Percentiles rank a stretch among this genome's conserved stretches.
Evolutionary conservation across 306 rosid genomes (phyloP).

Genomic region (Cicer judaicum): DNA sequence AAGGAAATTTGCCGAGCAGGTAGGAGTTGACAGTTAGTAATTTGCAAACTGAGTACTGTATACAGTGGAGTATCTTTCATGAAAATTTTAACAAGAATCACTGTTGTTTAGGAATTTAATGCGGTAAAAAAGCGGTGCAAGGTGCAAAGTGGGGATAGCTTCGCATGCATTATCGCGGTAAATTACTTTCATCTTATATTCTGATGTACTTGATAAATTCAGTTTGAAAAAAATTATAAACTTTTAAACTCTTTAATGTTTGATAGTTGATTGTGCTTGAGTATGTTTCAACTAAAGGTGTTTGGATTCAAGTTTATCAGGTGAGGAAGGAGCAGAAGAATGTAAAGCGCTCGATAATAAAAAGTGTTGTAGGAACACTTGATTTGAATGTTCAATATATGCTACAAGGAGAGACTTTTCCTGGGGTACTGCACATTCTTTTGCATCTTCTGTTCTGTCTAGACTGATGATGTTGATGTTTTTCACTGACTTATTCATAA

Average conservation of each 20-base stretch:
- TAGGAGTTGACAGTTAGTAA: slow-evolving; percentile 43
- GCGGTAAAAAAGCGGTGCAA: slow-evolving; percentile 62
- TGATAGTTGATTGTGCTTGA: slow-evolving; percentile 32
- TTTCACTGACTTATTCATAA: slow-evolving; percentile 2
- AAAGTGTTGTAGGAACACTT: slow-evolving; percentile 89
- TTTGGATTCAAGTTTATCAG: slow-evolving; percentile 64
- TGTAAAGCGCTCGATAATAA: slow-evolving; percentile 61
- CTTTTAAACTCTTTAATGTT: slow-evolving; percentile 4
- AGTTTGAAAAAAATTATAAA: slow-evolving; percentile 10
- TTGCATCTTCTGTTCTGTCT: slow-evolving; percentile 31
- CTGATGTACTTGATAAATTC: slow-evolving; percentile 28
- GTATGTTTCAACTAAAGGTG: slow-evolving; percentile 41
- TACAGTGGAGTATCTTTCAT: slow-evolving; percentile 18
- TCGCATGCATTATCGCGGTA: slow-evolving; percentile 82
- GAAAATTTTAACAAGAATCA: slow-evolving; percentile 34
- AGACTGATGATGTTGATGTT: slow-evolving; percentile 33
- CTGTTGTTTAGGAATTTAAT: slow-evolving; percentile 65
- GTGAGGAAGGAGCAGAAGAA: slow-evolving; percentile 75
- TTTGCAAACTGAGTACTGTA: slow-evolving; percentile 27
- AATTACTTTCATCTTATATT: slow-evolving; percentile 34
- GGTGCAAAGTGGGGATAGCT: slow-evolving; percentile 56
- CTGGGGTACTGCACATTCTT: slow-evolving; percentile 65
- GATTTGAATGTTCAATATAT: slow-evolving; percentile 73
- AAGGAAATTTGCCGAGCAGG: slow-evolving; percentile 74
- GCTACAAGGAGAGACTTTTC: slow-evolving; percentile 88